Evolutionary conservation across 306 rosid genomes (phyloP).

Genomic region (Prunus mongolica): DNA sequence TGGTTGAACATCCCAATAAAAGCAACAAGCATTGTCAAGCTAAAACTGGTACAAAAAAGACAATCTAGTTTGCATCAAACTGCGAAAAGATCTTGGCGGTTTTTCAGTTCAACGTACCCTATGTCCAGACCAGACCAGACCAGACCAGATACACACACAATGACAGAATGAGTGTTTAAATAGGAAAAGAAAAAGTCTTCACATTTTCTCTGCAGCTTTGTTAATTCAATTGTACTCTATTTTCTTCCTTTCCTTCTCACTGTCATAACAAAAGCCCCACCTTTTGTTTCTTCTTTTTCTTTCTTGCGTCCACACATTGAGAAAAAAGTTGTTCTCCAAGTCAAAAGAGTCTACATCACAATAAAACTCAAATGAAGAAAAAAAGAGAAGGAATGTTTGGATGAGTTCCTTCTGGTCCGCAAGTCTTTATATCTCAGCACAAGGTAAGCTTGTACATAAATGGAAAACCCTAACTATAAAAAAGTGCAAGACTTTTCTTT

Average conservation of each 20-base stretch:
- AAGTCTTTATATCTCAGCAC: not conserved
- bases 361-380: not conserved
- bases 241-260: not conserved
- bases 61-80: not conserved
- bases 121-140: not conserved
- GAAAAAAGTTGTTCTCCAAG: slow-evolving; percentile 7
- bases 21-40: not conserved
- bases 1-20: not conserved
- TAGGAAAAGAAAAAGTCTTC: not conserved
- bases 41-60: not conserved
- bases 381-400: not conserved
- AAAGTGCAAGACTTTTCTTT: not conserved
- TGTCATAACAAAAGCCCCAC: slow-evolving; percentile 10
- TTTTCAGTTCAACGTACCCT: not conserved
- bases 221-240: not conserved
- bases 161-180: slow-evolving; percentile 3
- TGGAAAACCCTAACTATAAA: not conserved
- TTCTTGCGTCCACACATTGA: not conserved
- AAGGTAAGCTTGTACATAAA: not conserved
- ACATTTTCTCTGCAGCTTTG: slow-evolving; percentile 6
- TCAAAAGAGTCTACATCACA: slow-evolving; percentile 11
- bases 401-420: not conserved
- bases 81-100: not conserved
- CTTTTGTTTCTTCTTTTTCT: not conserved
- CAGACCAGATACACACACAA: not conserved